phyloP scores from a whole-genome alignment of 257 asterid species.

The Salvia splendens region DNA sequence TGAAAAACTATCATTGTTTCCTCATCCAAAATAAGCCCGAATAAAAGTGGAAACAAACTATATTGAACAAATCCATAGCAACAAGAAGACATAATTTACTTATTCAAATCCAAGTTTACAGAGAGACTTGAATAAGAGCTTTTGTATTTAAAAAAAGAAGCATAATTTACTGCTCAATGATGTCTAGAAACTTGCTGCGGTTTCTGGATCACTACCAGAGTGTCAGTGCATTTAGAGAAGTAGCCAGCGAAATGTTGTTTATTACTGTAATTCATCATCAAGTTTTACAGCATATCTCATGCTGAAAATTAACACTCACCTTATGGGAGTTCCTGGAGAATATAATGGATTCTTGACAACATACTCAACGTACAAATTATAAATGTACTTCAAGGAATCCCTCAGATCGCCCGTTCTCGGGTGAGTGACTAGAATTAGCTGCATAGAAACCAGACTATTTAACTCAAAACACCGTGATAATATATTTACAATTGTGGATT shows the following conservation, averaged over 20 bases:
- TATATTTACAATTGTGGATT: background rate
- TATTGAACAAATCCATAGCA: background rate
- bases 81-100: background rate
- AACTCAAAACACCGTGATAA: background rate
- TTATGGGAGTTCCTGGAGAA: conserved; percentile 73
- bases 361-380: conserved; percentile 88
- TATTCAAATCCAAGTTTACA: background rate
- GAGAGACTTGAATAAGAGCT: background rate
- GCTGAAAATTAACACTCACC: conserved; percentile 46
- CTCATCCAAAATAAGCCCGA: background rate
- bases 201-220: background rate
- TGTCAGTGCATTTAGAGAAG: conserved; percentile 9
- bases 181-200: conserved; percentile 1
- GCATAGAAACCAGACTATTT: conserved; percentile 33
- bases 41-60: background rate
- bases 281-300: background rate
- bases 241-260: conserved; percentile 1
- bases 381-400: conserved; percentile 85
- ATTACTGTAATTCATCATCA: conserved; percentile 1
- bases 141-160: background rate
- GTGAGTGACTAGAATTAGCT: conserved; percentile 89
- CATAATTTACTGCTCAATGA: background rate
- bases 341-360: conserved; percentile 92
- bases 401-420: conserved; percentile 90
- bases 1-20: background rate